A percentile compares a stretch with the other conserved stretches of the same genome.
Evolutionary conservation across 768 basidiomycete species (phyloP).

Genomic region (Amanita fuliginea): DNA sequence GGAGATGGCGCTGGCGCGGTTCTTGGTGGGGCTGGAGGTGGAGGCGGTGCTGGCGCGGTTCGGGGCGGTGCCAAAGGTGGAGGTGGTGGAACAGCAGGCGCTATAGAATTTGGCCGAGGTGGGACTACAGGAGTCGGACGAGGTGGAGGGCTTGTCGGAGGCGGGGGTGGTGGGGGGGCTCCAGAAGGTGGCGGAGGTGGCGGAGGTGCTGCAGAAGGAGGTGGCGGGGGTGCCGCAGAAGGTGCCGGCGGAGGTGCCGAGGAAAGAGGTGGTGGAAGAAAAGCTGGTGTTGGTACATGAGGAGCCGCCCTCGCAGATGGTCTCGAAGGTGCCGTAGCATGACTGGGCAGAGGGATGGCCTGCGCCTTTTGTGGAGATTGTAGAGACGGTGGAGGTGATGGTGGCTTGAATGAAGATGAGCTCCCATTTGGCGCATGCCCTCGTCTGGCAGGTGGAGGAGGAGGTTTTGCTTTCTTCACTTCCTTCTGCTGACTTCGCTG

Average conservation of each 20-base stretch:
- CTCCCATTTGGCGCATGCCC: slow-evolving; percentile 24
- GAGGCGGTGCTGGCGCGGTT: slow-evolving; percentile 14
- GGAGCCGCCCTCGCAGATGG: slow-evolving; percentile 24
- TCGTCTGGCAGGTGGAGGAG: slow-evolving; percentile 43
- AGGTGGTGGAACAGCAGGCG: slow-evolving; percentile 13
- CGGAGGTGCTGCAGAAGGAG: slow-evolving; percentile 11
- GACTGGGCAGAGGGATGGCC: slow-evolving; percentile 16
- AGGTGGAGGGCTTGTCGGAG: slow-evolving; percentile 23
- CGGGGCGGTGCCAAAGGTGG: slow-evolving; percentile 29
- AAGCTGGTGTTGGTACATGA: slow-evolving; percentile 17
- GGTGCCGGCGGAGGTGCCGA: slow-evolving; percentile 19
- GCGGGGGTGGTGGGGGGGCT: slow-evolving; percentile 22
- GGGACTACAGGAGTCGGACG: slow-evolving; percentile 14
- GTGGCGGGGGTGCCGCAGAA: no score
- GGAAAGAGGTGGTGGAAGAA: slow-evolving; percentile 21
- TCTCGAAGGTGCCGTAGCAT: slow-evolving; percentile 2
- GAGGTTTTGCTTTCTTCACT: slow-evolving; percentile 34
- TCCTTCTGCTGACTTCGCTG: slow-evolving; percentile 23
- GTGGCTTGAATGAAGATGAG: slow-evolving; percentile 19
- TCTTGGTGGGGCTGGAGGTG: slow-evolving; percentile 23
- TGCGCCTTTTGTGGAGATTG: slow-evolving; percentile 19
- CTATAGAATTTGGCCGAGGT: slow-evolving; percentile 28
- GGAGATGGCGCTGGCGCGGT: slow-evolving; percentile 15
- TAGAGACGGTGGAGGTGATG: slow-evolving; percentile 21
- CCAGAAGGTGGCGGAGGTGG: neutral